These are phyloP conservation scores for Lupinus albus DNA, from an alignment of 306 rosid genomes.

Conservation along the genomic window DNA sequence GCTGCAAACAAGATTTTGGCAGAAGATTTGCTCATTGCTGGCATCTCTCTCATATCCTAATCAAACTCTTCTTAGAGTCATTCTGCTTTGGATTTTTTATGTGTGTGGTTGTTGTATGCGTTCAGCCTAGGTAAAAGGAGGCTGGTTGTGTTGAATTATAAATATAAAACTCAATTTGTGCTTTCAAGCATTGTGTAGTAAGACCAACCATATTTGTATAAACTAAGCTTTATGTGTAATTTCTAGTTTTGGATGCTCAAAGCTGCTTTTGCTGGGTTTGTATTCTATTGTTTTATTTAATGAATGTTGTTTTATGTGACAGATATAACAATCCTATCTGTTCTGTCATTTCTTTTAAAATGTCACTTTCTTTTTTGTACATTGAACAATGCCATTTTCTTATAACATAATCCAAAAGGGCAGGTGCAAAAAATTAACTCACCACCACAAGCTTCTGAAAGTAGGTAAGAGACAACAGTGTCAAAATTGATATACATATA, in stretches of 20 bases:
- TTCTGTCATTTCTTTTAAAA: background rate
- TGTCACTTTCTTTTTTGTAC: too few relatives aligned
- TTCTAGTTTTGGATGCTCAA: constrained; percentile 14
- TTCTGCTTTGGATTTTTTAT: background rate
- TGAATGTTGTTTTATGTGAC: constrained; percentile 7
- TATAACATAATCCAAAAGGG: too few relatives aligned
- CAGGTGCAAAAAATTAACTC: too few relatives aligned
- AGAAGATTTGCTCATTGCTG: constrained; percentile 45
- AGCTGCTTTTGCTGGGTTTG: constrained; percentile 21
- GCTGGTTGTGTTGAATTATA: constrained; percentile 15
- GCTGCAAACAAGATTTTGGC: constrained; percentile 73
- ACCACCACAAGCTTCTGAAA: too few relatives aligned
- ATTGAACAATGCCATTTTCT: too few relatives aligned
- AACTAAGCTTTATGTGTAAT: constrained; percentile 28
- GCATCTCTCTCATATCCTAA: constrained; percentile 66
- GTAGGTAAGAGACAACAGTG: background rate
- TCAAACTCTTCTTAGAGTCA: background rate
- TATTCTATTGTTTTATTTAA: background rate
- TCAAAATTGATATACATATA: constrained; percentile 5
- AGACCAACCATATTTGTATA: constrained; percentile 18
- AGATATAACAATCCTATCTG: background rate
- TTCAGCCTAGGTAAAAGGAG: constrained; percentile 29
- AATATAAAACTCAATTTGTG: background rate
- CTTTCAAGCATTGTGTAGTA: constrained; percentile 33
- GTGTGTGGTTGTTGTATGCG: constrained; percentile 11